These are phyloP conservation scores for Penicillium bovifimosum DNA, from an alignment of 495 filamentous ascomycete genomes.

Conservation along the genomic window DNA sequence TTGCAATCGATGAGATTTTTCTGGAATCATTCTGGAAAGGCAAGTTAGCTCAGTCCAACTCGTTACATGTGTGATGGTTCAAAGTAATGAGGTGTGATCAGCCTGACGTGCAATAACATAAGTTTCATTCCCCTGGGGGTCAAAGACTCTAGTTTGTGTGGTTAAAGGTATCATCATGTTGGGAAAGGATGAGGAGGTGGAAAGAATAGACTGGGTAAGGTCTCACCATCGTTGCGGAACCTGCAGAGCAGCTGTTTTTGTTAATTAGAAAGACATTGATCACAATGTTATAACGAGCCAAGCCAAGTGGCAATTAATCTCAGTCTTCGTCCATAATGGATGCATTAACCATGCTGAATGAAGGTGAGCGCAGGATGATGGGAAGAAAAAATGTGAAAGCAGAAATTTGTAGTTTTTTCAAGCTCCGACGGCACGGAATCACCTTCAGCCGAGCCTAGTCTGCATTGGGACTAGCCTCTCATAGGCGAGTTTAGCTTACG, in stretches of 20 bases:
- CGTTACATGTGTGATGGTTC: constrained; percentile 12
- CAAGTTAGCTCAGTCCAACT: constrained; percentile 26
- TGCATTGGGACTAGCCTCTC: constrained; percentile 1
- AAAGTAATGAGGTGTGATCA: constrained; percentile 57
- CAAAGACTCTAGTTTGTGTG: constrained; percentile 99
- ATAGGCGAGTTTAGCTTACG: constrained; percentile 5
- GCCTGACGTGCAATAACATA: constrained; percentile 96
- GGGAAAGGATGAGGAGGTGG: constrained; percentile 13
- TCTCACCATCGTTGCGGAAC: constrained; percentile 19
- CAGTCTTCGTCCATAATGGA: constrained; percentile 3
- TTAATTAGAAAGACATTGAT: neutral
- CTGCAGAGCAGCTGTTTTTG: neutral
- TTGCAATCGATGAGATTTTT: neutral
- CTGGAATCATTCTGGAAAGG: constrained; percentile 19
- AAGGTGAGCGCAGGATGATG: constrained; percentile 12
- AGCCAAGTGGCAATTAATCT: neutral
- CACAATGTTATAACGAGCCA: neutral
- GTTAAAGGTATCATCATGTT: constrained; percentile 73
- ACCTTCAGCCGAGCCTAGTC: constrained; percentile 3
- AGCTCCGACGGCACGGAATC: constrained; percentile 15
- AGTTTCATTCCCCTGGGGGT: constrained; percentile 88
- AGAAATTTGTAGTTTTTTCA: constrained; percentile 23
- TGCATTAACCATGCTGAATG: constrained; percentile 21
- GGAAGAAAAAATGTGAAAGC: constrained; percentile 16
- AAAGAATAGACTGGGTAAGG: constrained; percentile 1